Evolutionary conservation across 2,329 filamentous ascomycete genomes (phyloP), one percentile per base, ranked within the genome.

Genomic region (Epichloe gansuensis): DNA sequence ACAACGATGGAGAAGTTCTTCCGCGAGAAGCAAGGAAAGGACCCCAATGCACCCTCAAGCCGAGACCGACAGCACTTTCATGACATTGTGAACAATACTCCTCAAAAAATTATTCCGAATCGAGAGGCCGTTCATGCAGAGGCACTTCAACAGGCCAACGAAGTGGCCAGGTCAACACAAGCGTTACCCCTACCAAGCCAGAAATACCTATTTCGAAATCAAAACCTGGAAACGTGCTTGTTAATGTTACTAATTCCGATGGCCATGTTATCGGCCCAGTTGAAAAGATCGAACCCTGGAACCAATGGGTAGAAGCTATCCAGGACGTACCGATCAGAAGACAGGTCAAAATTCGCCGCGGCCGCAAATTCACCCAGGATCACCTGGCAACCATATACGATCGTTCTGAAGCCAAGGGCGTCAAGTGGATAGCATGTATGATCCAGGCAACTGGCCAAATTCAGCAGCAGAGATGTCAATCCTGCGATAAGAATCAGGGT

Each of bases 381-480:
- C 65, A 70, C 6, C 63, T 75, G 8, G 63, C 67, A 3, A 64
- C 59, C 31, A 71, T 76, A 38, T 71, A 73, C 50, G 68, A 71
- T 12, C 65, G 69, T 6, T 63, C 62, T n/a, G 70, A 73, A 46
- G 61, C 60, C 2, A 72, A 74, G 56, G 68, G 66, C 1, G 65
- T 70, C 48, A 74, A 72, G 56, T 76, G 73, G 72, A 57, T 75
- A 7, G 69, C 71, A 12, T 72, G 71, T 53, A 74, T 75, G 67
- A 74, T 77, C 35, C 74, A 78, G 54, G 75, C 75, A 2, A 75
- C 68, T 0, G 75, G 75, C 1, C 63, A 69, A 12, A 53, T 71
- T 3, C 72, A 74, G 52, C 55, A 59, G 0, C 60, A 63, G 21
- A 65, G 68, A 31, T 77, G 75, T 50, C 56, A 62, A 0, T 68